Evolutionary conservation across 345 rosid genomes (phyloP).

Genomic region (Boechera divaricarpa): DNA sequence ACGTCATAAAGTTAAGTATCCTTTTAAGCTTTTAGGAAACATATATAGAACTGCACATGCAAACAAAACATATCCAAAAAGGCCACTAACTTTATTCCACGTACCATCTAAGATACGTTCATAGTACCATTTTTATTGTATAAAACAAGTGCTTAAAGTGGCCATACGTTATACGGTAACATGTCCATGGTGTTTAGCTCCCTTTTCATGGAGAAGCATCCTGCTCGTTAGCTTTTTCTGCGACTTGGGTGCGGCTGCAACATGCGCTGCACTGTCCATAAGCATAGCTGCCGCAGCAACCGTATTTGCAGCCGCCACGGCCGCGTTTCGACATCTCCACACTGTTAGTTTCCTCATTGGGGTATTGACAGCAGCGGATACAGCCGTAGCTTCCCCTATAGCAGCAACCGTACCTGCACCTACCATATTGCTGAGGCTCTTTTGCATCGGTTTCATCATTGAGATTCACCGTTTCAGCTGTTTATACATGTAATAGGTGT

Average conservation of each 20-base stretch:
- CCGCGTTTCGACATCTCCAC: constrained; percentile 11
- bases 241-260: constrained; percentile 13
- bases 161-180: constrained; percentile 22
- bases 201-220: constrained; percentile 25
- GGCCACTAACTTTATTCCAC: too few relatives aligned
- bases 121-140: constrained; percentile 20
- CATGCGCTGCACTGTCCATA: constrained; percentile 8
- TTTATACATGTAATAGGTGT: constrained; percentile 5
- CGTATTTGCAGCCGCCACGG: constrained; percentile 12
- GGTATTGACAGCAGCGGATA: constrained; percentile 11
- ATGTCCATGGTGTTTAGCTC: background rate
- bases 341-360: constrained; percentile 11
- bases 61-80: constrained; percentile 3
- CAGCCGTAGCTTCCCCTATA: constrained; percentile 5
- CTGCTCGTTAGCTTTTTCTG: constrained; percentile 4
- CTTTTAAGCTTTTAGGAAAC: background rate
- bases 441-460: background rate
- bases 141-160: constrained; percentile 6
- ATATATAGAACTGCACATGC: background rate
- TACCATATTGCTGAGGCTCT: constrained; percentile 11
- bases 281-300: constrained; percentile 7
- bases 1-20: background rate
- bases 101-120: constrained; percentile 22
- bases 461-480: constrained; percentile 11
- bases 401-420: constrained; percentile 33